These are phyloP conservation scores for Myochromella boudieri DNA, from an alignment of 768 basidiomycete genomes.

Conservation along the genomic window DNA sequence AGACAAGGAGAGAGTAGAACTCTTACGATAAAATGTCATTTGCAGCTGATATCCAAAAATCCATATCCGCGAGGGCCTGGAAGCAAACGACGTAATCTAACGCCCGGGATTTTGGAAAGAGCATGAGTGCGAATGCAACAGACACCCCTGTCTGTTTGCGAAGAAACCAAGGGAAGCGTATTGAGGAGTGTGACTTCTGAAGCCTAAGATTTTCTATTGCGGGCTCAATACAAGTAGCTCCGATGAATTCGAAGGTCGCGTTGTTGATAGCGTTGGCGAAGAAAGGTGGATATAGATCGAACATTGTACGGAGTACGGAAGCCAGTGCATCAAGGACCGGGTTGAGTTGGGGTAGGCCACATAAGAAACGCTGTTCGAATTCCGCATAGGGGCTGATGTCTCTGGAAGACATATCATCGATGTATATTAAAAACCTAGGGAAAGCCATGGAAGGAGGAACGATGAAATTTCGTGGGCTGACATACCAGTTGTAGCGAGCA, in stretches of 20 bases:
- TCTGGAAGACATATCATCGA: constrained; percentile 18
- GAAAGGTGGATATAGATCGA: constrained; percentile 7
- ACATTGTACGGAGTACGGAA: constrained; percentile 3
- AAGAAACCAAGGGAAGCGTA: constrained; percentile 15
- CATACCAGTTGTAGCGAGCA: constrained; percentile 21
- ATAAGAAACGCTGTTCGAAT: constrained; percentile 18
- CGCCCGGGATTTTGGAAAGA: constrained; percentile 10
- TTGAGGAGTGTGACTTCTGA: background rate
- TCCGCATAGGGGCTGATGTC: constrained; percentile 8
- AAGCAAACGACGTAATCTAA: background rate
- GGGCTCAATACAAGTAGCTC: constrained; percentile 4
- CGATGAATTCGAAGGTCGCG: constrained; percentile 12
- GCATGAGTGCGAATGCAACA: constrained; percentile 2
- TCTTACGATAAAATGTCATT: constrained; percentile 22
- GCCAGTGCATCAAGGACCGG: constrained; percentile 19
- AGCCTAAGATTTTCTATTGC: background rate
- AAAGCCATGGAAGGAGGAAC: constrained; percentile 10
- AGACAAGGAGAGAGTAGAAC: no score
- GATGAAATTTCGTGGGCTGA: constrained; percentile 21
- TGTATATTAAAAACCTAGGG: constrained; percentile 11
- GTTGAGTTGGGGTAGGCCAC: constrained; percentile 16
- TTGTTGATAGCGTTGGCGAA: constrained; percentile 8
- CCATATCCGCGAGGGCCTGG: constrained; percentile 17
- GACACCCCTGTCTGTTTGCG: constrained; percentile 14
- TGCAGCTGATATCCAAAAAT: constrained; percentile 7